Evolutionary conservation across 73 alveolate genomes (phyloP), one percentile per base, ranked within the genome.

Genomic region (Breviolum minutum): DNA sequence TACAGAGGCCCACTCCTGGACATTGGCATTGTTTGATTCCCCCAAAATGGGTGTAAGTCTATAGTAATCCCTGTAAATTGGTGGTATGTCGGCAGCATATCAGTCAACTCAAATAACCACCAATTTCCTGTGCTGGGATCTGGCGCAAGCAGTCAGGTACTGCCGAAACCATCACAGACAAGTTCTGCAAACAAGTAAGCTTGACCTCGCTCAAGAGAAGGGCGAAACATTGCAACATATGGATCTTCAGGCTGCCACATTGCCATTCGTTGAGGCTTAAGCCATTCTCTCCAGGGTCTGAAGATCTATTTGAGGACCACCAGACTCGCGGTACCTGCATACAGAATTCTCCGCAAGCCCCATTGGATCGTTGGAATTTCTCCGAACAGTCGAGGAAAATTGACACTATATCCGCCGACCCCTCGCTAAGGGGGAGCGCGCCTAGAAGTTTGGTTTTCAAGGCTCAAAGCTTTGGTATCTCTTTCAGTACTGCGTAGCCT

Each of bases 141-240:
- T 90, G 96, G 32, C 96, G 96, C 73, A 90, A 63, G 68, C 96
- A 90, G 62, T 90, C 96, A 5, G 96, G 96, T 30, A 90, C 96
- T 8, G 96, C 96, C 26, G 96, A 29, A 64, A 90, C 87, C 96
- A 90, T 90, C 32, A 70, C 80, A 20, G 68, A 90, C n/a, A 90
- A 74, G 96, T 90, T 90, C 63, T 80, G 87, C 87, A 90, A 30
- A 11, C 87, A 90, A 40, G 96, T 90, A 87, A 90, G 96, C 63
- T 40, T 69, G 63, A 90, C 96, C 96, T 90, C 62, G 0, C 87
- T 7, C 63, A 77, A 66, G 17, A 66, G 17, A 66, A 66, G 17
- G 74, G 74, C 24, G 17, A 22, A 32, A 27, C 27, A 19, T 10
- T 30, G 24, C 77, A 68, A 68, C 17, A 14, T 22, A 4, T 22